phyloP scores from a whole-genome alignment of 2,329 filamentous ascomycete species.

The Pleomassaria siparia region DNA sequence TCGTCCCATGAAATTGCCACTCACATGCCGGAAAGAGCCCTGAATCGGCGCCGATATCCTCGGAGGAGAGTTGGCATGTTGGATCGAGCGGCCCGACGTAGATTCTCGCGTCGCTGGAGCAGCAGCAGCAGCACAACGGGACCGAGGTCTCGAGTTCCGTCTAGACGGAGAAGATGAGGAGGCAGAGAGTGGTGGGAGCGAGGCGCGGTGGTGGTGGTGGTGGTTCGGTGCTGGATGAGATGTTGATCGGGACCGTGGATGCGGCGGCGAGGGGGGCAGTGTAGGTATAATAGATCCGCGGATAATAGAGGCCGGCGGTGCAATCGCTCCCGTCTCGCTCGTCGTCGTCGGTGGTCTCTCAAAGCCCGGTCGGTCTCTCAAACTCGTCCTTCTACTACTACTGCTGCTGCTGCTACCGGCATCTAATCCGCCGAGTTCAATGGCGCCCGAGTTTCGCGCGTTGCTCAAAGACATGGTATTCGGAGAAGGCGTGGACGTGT shows the following conservation, averaged over 20 bases:
- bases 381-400: background rate
- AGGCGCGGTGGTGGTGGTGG: background rate
- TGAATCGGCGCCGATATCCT: slow-evolving; percentile 13
- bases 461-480: background rate
- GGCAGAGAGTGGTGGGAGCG: background rate
- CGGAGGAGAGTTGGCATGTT: background rate
- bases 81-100: too few species aligned
- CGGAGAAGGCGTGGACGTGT: background rate
- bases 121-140: too few species aligned
- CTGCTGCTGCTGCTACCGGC: background rate
- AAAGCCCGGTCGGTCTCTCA: too few species aligned
- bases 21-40: slow-evolving; percentile 12
- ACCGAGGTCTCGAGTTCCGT: too few species aligned
- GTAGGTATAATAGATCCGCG: too few species aligned
- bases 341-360: too few species aligned
- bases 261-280: background rate
- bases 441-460: background rate
- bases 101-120: too few species aligned
- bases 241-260: background rate
- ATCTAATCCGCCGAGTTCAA: background rate
- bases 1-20: slow-evolving; percentile 3
- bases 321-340: too few species aligned
- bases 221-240: too few species aligned
- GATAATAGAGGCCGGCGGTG: too few species aligned
- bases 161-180: too few species aligned